Evolutionary conservation across 805 yeast genomes (phyloP).

Genomic region (Candida ulmi): DNA sequence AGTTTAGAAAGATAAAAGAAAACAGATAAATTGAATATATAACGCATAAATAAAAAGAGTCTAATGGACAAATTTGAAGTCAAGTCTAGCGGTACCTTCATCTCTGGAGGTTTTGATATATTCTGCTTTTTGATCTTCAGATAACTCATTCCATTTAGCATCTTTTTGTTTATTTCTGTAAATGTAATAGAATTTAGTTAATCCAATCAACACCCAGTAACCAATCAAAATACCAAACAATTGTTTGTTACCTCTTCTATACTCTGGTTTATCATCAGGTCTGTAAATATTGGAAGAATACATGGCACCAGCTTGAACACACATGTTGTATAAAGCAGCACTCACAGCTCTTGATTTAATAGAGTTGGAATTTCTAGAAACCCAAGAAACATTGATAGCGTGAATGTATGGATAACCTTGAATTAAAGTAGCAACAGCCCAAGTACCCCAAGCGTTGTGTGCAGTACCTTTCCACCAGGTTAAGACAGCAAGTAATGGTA

Average conservation of each 20-base stretch:
- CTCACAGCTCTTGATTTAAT: conserved; percentile 57
- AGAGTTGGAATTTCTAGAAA: conserved; percentile 55
- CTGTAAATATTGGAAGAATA: conserved; percentile 53
- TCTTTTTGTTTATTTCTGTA: conserved; percentile 37
- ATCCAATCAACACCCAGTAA: conserved; percentile 21
- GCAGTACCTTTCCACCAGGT: conserved; percentile 32
- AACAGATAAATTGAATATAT: neutral
- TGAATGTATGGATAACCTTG: neutral
- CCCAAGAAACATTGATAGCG: conserved; percentile 26
- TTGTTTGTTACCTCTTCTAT: conserved; percentile 47
- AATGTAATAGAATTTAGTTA: conserved; percentile 25
- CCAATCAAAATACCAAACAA: conserved; percentile 32
- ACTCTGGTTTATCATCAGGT: conserved; percentile 49
- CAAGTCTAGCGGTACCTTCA: neutral
- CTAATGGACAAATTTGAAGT: neutral
- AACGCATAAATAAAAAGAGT: neutral
- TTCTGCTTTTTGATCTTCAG: conserved; percentile 37
- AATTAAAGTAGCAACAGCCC: conserved; percentile 26
- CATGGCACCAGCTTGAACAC: conserved; percentile 52
- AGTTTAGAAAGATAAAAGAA: neutral
- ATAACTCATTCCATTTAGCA: conserved; percentile 42
- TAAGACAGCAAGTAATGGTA: conserved; percentile 27
- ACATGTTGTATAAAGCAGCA: conserved; percentile 59
- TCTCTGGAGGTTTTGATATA: neutral
- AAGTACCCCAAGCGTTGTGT: conserved; percentile 23